Evolutionary conservation across 176 grass and related monocot genomes (phyloP), one percentile per base, ranked within the genome.

Genomic region (Avena eriantha): DNA sequence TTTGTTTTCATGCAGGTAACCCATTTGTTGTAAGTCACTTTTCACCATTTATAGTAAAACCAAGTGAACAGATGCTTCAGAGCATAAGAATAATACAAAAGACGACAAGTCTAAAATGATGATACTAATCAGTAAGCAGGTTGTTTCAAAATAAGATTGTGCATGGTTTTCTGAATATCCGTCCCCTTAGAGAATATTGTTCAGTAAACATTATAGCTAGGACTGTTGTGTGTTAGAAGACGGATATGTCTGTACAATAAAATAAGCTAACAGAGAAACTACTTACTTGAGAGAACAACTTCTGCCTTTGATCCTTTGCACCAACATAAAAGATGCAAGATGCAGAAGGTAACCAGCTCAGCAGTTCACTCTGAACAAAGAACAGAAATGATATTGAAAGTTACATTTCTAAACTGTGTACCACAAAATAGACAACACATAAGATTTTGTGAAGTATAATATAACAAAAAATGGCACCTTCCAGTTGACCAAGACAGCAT

Each of bases 311-410:
- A 90, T 99, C 97, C 87, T 99, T 99, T n/a, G 85, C 84, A 87
- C 97, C 97, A 89, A 99, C 97, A 90, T 99, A 99, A 89, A 99
- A 99, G 61, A 99, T 96, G 87, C 97, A 99, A 80, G 94, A 97
- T 83, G 95, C 89, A 41, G 94, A 93, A 86, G 97, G 97, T 73
- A 99, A 85, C 97, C 97, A 99, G 76, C 93, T 90, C 85, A 92
- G 77, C 82, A 99, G 85, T 76, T 99, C 97, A 83, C 97, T 99
- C 97, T 99, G 86, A 90, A 95, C 3, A 48, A 78, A 82, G 24
- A 92, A 57, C 22, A 85, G 9, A 81, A 88, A 98, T 67, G 3
- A 88, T 35, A 23, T 66, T 15, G 80, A 91, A 74, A 26, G 18
- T 34, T 85, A 78, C 84, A 47, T 53, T 87, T 76, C 18, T 15